Percentiles rank a stretch among this genome's conserved stretches.
Conservation (phyloP, 1,284 basidiomycete species). For the Tranzscheliella williamsii region DNA sequence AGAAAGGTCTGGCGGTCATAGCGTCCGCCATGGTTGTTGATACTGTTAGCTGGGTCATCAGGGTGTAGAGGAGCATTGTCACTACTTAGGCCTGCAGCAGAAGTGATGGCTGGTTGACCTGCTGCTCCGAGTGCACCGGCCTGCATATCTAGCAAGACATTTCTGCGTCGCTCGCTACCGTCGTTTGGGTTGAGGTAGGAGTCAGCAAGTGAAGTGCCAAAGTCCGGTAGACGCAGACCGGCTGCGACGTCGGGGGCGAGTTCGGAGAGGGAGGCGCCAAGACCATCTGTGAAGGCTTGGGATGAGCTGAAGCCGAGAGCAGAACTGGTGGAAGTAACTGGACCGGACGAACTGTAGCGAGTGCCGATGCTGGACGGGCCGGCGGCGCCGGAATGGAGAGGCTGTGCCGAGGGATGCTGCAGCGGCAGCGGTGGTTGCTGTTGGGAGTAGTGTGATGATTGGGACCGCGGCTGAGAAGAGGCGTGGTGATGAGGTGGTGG, state of each 20-base stretch:
- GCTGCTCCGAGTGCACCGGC: background rate
- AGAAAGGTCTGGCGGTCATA: constrained; percentile 24
- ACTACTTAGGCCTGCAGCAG: background rate
- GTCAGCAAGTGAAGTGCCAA: constrained; percentile 47
- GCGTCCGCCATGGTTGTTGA: constrained; percentile 2
- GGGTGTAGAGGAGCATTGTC: too few relatives aligned
- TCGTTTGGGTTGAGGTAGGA: constrained; percentile 43
- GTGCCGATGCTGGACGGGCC: background rate
- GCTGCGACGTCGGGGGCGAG: constrained; percentile 34
- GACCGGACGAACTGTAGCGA: background rate
- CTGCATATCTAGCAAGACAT: constrained; percentile 31
- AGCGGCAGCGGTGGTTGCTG: background rate
- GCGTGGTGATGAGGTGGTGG: constrained; percentile 2
- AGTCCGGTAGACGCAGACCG: constrained; percentile 38
- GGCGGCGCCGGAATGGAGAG: too few relatives aligned
- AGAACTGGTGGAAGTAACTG: background rate
- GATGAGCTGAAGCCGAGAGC: constrained; percentile 10
- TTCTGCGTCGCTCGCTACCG: constrained; percentile 25
- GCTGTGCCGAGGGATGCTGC: too few relatives aligned
- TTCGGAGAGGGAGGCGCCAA: constrained; percentile 35
- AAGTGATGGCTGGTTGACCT: background rate
- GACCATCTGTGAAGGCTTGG: constrained; percentile 17
- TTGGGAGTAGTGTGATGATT: constrained; percentile 3
- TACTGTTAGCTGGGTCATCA: background rate
- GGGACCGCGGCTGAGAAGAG: background rate